These are phyloP conservation scores for Sporothrix sp. DNA, from an alignment of 2,329 filamentous ascomycete genomes.

Conservation along the genomic window DNA sequence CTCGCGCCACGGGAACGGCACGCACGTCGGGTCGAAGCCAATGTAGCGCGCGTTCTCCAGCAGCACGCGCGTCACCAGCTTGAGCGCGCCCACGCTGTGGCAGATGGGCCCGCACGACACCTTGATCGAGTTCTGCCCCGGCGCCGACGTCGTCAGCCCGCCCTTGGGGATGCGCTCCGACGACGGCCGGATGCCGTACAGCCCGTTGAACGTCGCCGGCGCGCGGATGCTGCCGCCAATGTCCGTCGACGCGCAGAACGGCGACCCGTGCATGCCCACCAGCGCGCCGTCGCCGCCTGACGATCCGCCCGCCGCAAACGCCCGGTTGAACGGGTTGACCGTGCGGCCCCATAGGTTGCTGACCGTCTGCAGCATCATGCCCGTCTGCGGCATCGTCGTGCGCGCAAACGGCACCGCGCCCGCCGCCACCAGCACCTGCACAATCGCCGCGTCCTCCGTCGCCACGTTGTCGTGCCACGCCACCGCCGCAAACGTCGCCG, in stretches of 20 bases:
- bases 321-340: constrained; percentile 26
- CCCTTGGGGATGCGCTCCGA: constrained; percentile 3
- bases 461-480: constrained; percentile 13
- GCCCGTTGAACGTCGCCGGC: constrained; percentile 24
- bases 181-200: constrained; percentile 24
- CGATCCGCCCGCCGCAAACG: constrained; percentile 27
- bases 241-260: constrained; percentile 29
- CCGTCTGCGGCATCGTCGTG: constrained; percentile 21
- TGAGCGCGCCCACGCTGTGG: constrained; percentile 41
- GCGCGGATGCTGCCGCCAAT: constrained; percentile 22
- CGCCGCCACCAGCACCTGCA: constrained; percentile 19
- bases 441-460: constrained; percentile 17
- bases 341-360: constrained; percentile 29
- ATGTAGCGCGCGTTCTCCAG: constrained; percentile 40
- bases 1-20: constrained; percentile 48
- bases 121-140: constrained; percentile 7
- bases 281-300: constrained; percentile 31
- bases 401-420: constrained; percentile 22
- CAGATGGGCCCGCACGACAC: constrained; percentile 7
- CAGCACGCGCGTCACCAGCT: constrained; percentile 42
- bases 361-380: constrained; percentile 24
- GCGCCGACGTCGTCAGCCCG: constrained; percentile 1
- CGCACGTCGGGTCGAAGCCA: constrained; percentile 57
- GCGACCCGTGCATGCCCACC: constrained; percentile 25
- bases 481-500: constrained; percentile 2